These are phyloP conservation scores for Benincasa hispida DNA, from an alignment of 306 rosid genomes.

Conservation along the genomic window DNA sequence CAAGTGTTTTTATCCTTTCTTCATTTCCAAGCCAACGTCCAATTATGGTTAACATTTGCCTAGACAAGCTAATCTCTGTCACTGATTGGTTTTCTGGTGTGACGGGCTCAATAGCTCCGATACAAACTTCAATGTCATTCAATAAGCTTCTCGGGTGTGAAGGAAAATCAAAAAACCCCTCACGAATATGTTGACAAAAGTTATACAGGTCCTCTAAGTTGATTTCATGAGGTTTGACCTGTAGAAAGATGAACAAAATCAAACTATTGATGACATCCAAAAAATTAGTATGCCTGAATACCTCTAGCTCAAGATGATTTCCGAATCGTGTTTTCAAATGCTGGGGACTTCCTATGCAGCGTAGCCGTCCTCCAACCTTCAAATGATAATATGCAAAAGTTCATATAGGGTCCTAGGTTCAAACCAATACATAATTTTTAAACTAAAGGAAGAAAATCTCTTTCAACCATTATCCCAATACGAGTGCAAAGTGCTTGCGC, in stretches of 20 bases:
- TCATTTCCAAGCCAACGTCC: constrained; percentile 85
- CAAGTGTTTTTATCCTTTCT: constrained; percentile 55
- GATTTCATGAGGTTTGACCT: constrained; percentile 88
- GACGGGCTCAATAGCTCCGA: constrained; percentile 49
- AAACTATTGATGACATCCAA: not conserved
- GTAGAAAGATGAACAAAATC: not conserved
- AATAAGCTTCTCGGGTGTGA: constrained; percentile 74
- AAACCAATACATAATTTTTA: constrained; percentile 11
- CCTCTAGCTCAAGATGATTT: constrained; percentile 92
- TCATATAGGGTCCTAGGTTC: constrained; percentile 1
- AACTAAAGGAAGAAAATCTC: constrained; percentile 9
- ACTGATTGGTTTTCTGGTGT: constrained; percentile 52
- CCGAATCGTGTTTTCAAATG: constrained; percentile 88
- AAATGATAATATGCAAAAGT: constrained; percentile 14
- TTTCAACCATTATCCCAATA: constrained; percentile 80
- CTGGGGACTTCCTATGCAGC: constrained; percentile 93
- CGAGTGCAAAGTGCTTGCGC: constrained; percentile 96
- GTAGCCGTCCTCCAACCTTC: constrained; percentile 81
- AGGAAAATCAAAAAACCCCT: constrained; percentile 42
- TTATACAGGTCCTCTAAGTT: constrained; percentile 50
- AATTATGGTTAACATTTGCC: constrained; percentile 52
- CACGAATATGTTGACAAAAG: constrained; percentile 60
- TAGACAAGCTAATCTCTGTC: constrained; percentile 67
- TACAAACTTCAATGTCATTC: constrained; percentile 76
- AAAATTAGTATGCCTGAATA: constrained; percentile 11